Evolutionary conservation across 768 basidiomycete species (phyloP).

Genomic region (Fomitopsis pulvina): DNA sequence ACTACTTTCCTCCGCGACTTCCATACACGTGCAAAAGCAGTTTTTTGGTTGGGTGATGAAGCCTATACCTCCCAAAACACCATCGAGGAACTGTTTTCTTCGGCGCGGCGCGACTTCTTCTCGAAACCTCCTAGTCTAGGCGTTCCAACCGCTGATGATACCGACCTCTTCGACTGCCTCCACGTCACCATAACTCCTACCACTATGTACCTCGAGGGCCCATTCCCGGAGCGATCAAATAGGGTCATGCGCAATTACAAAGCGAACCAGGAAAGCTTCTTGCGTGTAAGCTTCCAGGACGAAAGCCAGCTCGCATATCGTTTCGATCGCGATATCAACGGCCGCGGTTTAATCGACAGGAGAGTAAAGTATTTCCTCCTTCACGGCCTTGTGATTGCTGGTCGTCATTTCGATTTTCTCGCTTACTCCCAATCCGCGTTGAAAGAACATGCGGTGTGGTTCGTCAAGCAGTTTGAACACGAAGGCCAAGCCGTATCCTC

Average conservation of each 20-base stretch:
- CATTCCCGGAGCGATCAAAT: slow-evolving; percentile 54
- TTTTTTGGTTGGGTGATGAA: slow-evolving; percentile 17
- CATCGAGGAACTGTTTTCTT: slow-evolving; percentile 8
- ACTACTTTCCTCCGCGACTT: slow-evolving; percentile 36
- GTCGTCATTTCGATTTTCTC: slow-evolving; percentile 52
- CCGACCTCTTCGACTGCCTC: slow-evolving; percentile 36
- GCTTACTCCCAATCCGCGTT: slow-evolving; percentile 72
- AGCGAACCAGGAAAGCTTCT: slow-evolving; percentile 43
- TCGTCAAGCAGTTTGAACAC: slow-evolving; percentile 47
- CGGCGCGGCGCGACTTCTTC: slow-evolving; percentile 23
- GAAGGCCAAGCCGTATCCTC: slow-evolving; percentile 30
- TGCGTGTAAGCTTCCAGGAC: slow-evolving; percentile 59
- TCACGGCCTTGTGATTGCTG: slow-evolving; percentile 46
- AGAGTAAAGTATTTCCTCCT: slow-evolving; percentile 41
- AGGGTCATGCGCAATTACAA: slow-evolving; percentile 50
- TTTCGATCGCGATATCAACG: slow-evolving; percentile 51
- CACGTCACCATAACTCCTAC: slow-evolving; percentile 52
- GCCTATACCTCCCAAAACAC: neutral
- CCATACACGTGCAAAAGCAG: slow-evolving; percentile 21
- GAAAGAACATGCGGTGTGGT: slow-evolving; percentile 55
- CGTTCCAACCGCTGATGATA: neutral
- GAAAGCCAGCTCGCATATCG: slow-evolving; percentile 48
- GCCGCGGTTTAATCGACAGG: slow-evolving; percentile 37
- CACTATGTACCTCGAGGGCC: slow-evolving; percentile 43
- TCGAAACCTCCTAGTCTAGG: neutral